A percentile compares a stretch with the other conserved stretches of the same genome.
Conservation (phyloP, 169 alveolate species). For the Neospora caninum region DNA sequence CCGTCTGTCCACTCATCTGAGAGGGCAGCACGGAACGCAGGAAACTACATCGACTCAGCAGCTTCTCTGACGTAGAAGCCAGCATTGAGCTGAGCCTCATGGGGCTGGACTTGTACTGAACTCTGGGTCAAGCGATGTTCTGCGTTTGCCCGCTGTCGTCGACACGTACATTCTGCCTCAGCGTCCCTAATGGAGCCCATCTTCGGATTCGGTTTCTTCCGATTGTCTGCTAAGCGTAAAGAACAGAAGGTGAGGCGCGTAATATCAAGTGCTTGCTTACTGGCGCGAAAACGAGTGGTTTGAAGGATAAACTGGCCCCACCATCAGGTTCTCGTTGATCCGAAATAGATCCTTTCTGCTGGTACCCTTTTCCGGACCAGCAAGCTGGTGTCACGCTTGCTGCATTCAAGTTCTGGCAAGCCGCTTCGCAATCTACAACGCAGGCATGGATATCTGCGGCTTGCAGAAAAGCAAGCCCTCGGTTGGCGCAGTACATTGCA, state of each 20-base stretch:
- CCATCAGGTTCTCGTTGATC: too few relatives aligned
- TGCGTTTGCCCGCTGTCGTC: too few relatives aligned
- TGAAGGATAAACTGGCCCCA: too few relatives aligned
- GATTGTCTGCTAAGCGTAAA: too few relatives aligned
- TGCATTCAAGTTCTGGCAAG: not conserved
- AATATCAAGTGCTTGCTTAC: not conserved
- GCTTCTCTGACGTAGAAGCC: not conserved
- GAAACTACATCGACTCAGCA: not conserved
- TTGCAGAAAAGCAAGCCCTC: not conserved
- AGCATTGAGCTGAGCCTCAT: not conserved
- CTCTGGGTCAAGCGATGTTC: too few relatives aligned
- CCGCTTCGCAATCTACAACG: not conserved
- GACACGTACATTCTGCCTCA: too few relatives aligned
- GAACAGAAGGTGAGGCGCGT: too few relatives aligned
- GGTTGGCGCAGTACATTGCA: not conserved
- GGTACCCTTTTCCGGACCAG: not conserved
- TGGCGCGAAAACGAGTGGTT: not conserved
- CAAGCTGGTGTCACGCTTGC: not conserved
- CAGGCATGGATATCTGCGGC: not conserved
- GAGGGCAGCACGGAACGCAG: not conserved
- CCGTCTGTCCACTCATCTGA: not conserved
- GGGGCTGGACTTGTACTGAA: too few relatives aligned
- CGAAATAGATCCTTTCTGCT: not conserved
- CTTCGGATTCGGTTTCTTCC: too few relatives aligned
- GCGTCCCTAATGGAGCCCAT: too few relatives aligned